Evolutionary conservation across 192 early-diverging fungal genomes (phyloP).

Genomic region (Linnemannia elongata): DNA sequence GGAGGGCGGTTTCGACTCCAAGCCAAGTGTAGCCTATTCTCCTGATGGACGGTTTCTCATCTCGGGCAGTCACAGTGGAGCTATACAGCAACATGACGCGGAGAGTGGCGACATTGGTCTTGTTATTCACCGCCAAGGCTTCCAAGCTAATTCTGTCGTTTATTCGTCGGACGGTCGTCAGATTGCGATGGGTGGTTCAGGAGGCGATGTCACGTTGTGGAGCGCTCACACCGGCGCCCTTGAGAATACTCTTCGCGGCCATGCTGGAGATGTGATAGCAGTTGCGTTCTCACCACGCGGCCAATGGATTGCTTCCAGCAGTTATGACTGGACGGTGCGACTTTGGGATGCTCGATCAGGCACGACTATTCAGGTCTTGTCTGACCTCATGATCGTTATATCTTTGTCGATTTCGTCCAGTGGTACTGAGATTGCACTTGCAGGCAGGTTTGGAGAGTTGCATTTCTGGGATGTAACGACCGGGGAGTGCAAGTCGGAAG

Average conservation of each 20-base stretch:
- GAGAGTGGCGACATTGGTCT: too few species aligned
- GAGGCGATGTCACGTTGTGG: not conserved
- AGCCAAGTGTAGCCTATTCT: too few species aligned
- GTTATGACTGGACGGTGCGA: not conserved
- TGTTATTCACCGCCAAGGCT: too few species aligned
- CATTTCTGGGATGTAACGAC: not conserved
- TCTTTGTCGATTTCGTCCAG: not conserved
- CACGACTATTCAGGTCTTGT: not conserved
- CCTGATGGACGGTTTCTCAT: too few species aligned
- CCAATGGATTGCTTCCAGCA: not conserved
- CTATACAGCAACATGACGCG: too few species aligned
- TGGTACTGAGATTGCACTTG: not conserved
- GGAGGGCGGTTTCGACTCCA: too few species aligned
- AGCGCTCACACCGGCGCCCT: not conserved
- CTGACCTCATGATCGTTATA: not conserved
- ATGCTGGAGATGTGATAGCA: not conserved
- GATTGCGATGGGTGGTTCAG: not conserved
- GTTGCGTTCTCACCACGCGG: not conserved
- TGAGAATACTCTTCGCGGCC: not conserved
- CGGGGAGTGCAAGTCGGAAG: not conserved
- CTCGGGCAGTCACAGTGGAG: too few species aligned
- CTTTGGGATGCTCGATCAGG: not conserved
- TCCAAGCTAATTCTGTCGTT: not conserved
- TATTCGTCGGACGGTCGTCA: not conserved
- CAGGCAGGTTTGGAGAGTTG: not conserved